phyloP scores from a whole-genome alignment of 2,329 filamentous ascomycete genomes.

The Hypoxylon sp. region DNA sequence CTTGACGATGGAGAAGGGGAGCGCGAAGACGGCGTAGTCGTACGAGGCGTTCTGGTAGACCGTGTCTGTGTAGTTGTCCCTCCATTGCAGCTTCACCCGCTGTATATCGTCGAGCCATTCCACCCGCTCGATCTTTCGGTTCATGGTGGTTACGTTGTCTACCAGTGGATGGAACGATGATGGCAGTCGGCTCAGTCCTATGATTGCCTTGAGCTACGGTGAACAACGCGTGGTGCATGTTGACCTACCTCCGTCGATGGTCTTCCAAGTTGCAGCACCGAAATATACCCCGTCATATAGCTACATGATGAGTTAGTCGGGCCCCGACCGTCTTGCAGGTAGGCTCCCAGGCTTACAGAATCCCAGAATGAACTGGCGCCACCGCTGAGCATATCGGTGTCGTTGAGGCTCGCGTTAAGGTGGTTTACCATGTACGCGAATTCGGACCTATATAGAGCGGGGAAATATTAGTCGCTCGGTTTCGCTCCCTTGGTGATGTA shows the following conservation, averaged over 20 bases:
- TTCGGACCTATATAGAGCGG: constrained; percentile 59
- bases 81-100: constrained; percentile 71
- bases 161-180: constrained; percentile 73
- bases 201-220: background rate
- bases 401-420: constrained; percentile 65
- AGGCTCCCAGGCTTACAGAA: constrained; percentile 49
- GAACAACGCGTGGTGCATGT: background rate
- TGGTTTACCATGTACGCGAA: constrained; percentile 72
- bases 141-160: constrained; percentile 66
- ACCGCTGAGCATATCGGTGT: constrained; percentile 63
- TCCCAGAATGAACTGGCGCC: constrained; percentile 62
- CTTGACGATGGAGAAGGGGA: constrained; percentile 73
- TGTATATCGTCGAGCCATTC: constrained; percentile 62
- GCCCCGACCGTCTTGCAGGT: background rate
- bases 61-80: constrained; percentile 56
- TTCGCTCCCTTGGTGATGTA: background rate
- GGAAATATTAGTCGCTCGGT: background rate
- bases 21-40: constrained; percentile 75
- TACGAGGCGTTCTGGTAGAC: constrained; percentile 63
- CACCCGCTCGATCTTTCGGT: constrained; percentile 68
- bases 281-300: constrained; percentile 72
- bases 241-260: constrained; percentile 67
- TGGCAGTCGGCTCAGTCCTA: constrained; percentile 66
- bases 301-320: constrained; percentile 31
- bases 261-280: constrained; percentile 69